Conservation (phyloP, 768 basidiomycete genomes). For the Kwoniella europaea region DNA sequence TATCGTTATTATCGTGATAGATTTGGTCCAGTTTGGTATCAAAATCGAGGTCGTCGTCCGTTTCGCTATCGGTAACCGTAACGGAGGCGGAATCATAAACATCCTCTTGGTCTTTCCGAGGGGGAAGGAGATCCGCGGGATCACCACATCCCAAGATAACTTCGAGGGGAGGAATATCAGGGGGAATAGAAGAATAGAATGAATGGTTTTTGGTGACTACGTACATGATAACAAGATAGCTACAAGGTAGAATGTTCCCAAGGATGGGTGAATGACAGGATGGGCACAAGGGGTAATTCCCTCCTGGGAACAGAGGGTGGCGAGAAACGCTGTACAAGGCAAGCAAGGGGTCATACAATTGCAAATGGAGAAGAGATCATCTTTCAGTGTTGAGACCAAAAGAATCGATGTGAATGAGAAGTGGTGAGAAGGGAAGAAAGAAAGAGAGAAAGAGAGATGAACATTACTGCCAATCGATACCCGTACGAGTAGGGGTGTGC, state of each 20-base stretch:
- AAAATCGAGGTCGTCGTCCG: background rate
- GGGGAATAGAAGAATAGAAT: background rate
- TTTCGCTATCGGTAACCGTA: background rate
- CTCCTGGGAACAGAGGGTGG: background rate
- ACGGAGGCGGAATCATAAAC: background rate
- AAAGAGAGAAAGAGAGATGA: too few species aligned
- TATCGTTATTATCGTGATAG: slow-evolving; percentile 1
- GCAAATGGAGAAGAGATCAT: background rate
- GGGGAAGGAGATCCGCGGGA: background rate
- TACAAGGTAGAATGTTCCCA: background rate
- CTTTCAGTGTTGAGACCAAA: too few species aligned
- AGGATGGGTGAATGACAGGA: background rate
- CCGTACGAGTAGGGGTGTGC: too few species aligned
- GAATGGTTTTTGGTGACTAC: background rate
- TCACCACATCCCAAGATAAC: background rate
- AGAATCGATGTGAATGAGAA: too few species aligned
- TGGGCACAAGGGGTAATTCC: background rate
- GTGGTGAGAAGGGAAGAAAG: too few species aligned
- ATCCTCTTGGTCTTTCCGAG: background rate
- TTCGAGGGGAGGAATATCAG: background rate
- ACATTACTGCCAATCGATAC: too few species aligned
- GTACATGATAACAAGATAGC: background rate
- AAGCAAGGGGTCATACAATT: background rate
- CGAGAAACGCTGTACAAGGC: background rate
- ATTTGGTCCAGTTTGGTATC: background rate